Evolutionary conservation across 306 rosid species (phyloP).

Genomic region (Morella rubra): DNA sequence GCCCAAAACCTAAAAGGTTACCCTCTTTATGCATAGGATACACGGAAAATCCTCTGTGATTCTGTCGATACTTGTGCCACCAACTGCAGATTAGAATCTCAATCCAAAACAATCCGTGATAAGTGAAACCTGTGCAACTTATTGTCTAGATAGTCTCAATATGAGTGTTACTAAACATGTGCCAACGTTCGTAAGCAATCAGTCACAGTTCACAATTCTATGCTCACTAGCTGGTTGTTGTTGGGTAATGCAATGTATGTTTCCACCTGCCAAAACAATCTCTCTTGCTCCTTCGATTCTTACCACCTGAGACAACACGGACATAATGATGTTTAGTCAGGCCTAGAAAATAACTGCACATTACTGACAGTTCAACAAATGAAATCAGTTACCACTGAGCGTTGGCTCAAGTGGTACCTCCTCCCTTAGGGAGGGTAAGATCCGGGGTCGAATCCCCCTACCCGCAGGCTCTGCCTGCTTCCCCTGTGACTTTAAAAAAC

Average conservation of each 20-base stretch:
- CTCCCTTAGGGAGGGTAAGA: too few relatives aligned
- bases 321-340: conserved; percentile 3
- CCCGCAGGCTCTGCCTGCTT: too few relatives aligned
- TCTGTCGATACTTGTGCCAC: too few relatives aligned
- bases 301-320: conserved; percentile 59
- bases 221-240: conserved; percentile 64
- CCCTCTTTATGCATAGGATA: too few relatives aligned
- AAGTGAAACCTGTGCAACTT: background rate
- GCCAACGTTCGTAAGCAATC: background rate
- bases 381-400: too few relatives aligned
- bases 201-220: background rate
- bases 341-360: background rate
- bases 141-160: background rate
- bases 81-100: too few relatives aligned
- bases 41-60: too few relatives aligned
- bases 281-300: conserved; percentile 86
- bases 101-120: background rate
- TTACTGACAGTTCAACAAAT: background rate
- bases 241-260: conserved; percentile 94
- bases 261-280: conserved; percentile 89
- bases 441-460: too few relatives aligned
- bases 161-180: background rate
- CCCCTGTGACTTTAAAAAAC: too few relatives aligned
- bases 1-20: too few relatives aligned
- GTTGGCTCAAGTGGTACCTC: too few relatives aligned